Evolutionary conservation across 2,329 filamentous ascomycete species (phyloP), one percentile per base, ranked within the genome.

Genomic region (Trichoderma koningii): DNA sequence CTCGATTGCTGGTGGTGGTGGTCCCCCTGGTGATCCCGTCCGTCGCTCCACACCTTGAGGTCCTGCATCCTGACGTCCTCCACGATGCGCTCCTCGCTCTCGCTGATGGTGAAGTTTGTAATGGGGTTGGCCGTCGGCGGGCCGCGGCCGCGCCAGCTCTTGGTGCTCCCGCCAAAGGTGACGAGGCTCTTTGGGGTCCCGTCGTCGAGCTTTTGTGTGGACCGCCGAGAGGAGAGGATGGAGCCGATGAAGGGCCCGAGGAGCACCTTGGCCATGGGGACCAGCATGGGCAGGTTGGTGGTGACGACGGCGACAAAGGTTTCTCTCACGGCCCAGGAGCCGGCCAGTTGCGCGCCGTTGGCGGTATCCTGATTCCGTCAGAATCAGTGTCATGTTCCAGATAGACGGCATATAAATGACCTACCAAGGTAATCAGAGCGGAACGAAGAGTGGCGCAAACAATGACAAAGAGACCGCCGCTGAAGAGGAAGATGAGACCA

Each of bases 281-380:
- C 81, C 61, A 82, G 73, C 73, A 81, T 77, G 4, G 77, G 78
- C 2, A 80, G 71, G 68, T 81, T 81, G 7, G 78, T 80, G 0
- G 77, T 79, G 52, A 80, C 71, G 42, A 79, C 73, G 3, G 79
- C 79, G 26, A 80, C 76, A 55, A 81, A 81, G 5, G 78, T 77
- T 53, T 81, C 80, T 10, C 79, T 76, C 7, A 77, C 74, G 5
- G 76, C 78, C 79, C 78, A 81, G 2, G 75, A 76, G 3, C 77
- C 78, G 7, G 79, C 77, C 5, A 78, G 72, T 26, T 77, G 74
- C 1, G 78, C 75, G 14, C 78, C 78, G 47, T 80, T 76, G 15
- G 77, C 65, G 2, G 77, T 76, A 45, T 80, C 75, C 79, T 81
- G 21, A 6, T 50, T 10, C 12, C 5, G 9, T 38, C 7, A 2